A percentile compares a stretch with the other conserved stretches of the same genome.
Evolutionary conservation across 2,329 filamentous ascomycete genomes (phyloP).

Genomic region (Westerdykella aurantiaca): DNA sequence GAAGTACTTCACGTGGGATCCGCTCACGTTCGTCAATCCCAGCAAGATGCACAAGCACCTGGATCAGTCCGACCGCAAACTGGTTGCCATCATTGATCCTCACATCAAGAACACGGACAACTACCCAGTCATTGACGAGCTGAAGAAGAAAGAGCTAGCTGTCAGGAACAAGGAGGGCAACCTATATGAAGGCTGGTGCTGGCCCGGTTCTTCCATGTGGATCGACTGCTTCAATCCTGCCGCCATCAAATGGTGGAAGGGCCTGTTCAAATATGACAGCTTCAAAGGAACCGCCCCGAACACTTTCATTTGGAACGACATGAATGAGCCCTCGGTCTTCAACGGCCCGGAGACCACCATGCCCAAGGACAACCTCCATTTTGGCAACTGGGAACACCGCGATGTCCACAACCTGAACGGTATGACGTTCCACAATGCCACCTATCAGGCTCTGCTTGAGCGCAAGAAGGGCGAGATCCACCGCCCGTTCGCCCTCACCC

Average conservation of each 20-base stretch:
- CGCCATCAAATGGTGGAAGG: conserved; percentile 84
- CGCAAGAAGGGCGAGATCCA: conserved; percentile 80
- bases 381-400: conserved; percentile 90
- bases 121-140: conserved; percentile 70
- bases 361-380: conserved; percentile 95
- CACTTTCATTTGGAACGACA: conserved; percentile 97
- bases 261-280: conserved; percentile 76
- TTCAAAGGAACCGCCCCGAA: conserved; percentile 86
- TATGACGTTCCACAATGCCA: conserved; percentile 92
- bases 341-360: conserved; percentile 97
- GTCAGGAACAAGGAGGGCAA: conserved; percentile 86
- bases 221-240: conserved; percentile 94
- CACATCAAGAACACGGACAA: conserved; percentile 89
- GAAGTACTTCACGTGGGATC: conserved; percentile 98
- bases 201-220: conserved; percentile 96
- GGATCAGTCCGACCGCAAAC: conserved; percentile 76
- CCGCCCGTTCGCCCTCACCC: conserved; percentile 87
- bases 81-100: conserved; percentile 92
- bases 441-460: conserved; percentile 74
- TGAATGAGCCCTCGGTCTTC: conserved; percentile 99
- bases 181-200: conserved; percentile 95
- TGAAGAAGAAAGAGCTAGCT: conserved; percentile 77
- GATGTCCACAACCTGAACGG: conserved; percentile 96
- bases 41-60: conserved; percentile 83
- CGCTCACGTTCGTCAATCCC: conserved; percentile 79